These are phyloP conservation scores for Apostasia shenzhenica DNA, from an alignment of 106 monocot genomes.

Conservation along the genomic window DNA sequence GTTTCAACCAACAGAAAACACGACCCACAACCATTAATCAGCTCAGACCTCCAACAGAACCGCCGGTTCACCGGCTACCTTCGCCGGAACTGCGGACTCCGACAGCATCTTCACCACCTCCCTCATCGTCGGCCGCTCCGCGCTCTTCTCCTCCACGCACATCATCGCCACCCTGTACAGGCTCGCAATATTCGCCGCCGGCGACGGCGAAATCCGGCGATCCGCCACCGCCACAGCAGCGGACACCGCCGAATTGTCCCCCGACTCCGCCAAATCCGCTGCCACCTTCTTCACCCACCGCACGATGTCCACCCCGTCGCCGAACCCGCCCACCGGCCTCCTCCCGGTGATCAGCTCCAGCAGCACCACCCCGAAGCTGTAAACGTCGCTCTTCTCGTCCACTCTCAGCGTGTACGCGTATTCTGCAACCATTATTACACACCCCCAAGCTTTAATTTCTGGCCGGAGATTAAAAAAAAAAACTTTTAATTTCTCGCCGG, in stretches of 20 bases:
- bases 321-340: constrained; percentile 82
- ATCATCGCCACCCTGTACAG: constrained; percentile 78
- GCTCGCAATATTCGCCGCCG: constrained; percentile 33
- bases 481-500: background rate
- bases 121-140: constrained; percentile 75
- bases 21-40: no score
- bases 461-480: background rate
- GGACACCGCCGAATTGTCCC: constrained; percentile 2
- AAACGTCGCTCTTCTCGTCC: constrained; percentile 98
- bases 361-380: constrained; percentile 98
- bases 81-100: constrained; percentile 7
- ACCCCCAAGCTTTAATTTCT: background rate
- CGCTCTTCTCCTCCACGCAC: constrained; percentile 79
- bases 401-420: constrained; percentile 94
- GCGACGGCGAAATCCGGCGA: constrained; percentile 29
- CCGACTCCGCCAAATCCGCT: constrained; percentile 15
- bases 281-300: constrained; percentile 71
- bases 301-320: constrained; percentile 90
- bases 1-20: no score
- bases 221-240: constrained; percentile 58
- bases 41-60: no score
- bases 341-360: constrained; percentile 83
- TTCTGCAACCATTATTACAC: constrained; percentile 28
- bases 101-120: constrained; percentile 89
- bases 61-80: no score